These are phyloP conservation scores for Sphenostylis stenocarpa DNA, from an alignment of 306 rosid genomes.

Conservation along the genomic window DNA sequence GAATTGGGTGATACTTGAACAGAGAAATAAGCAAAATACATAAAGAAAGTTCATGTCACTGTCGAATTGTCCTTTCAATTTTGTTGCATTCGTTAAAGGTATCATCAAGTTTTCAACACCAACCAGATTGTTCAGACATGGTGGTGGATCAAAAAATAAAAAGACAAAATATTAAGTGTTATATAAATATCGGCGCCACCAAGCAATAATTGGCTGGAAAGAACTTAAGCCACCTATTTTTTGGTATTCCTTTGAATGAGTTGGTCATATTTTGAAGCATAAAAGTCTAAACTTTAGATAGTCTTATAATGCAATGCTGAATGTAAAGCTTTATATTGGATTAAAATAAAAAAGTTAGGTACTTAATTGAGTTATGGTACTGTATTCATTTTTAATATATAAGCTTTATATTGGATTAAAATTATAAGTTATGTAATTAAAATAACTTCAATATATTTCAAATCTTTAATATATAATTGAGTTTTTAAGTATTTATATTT, in stretches of 20 bases:
- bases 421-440: too few species aligned
- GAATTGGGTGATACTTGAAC: constrained; percentile 11
- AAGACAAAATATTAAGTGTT: not conserved
- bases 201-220: constrained; percentile 22
- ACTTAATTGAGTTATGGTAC: too few species aligned
- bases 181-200: not conserved
- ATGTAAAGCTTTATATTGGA: too few species aligned
- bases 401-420: too few species aligned
- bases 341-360: too few species aligned
- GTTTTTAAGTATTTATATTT: too few species aligned
- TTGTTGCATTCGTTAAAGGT: not conserved
- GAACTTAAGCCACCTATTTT: constrained; percentile 5
- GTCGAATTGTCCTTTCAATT: not conserved
- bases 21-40: constrained; percentile 2
- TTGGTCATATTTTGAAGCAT: not conserved
- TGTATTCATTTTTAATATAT: too few species aligned
- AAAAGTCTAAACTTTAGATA: not conserved
- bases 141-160: not conserved
- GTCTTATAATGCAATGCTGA: too few species aligned
- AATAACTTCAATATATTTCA: too few species aligned
- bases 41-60: constrained; percentile 4
- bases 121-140: too few species aligned
- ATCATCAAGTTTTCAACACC: not conserved
- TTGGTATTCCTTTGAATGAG: not conserved
- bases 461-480: too few species aligned